Evolutionary conservation across 106 monocot species (phyloP).

Genomic region (Apostasia shenzhenica): DNA sequence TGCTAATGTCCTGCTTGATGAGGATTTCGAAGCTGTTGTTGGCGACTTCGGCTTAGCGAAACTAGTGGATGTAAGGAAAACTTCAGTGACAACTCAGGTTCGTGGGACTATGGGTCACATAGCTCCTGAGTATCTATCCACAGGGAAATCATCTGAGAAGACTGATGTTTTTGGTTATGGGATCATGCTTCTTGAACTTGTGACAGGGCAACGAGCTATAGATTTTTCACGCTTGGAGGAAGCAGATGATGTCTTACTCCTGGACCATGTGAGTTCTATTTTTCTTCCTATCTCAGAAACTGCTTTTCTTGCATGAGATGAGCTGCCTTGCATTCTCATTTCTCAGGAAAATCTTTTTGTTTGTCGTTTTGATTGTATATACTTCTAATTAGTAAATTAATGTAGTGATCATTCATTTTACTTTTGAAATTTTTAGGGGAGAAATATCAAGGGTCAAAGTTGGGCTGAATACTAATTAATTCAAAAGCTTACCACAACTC

Average conservation of each 20-base stretch:
- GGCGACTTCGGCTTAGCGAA: constrained; percentile 80
- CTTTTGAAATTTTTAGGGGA: no score
- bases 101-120: constrained; percentile 82
- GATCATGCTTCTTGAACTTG: constrained; percentile 68
- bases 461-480: no score
- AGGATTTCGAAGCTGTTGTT: constrained; percentile 69
- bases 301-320: background rate
- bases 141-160: constrained; percentile 65
- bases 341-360: background rate
- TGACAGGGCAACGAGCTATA: constrained; percentile 85
- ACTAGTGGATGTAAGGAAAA: constrained; percentile 59
- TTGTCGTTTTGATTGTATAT: no score
- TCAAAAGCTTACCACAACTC: no score
- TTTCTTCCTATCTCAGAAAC: constrained; percentile 1
- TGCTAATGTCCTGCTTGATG: constrained; percentile 72
- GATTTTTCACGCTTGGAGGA: constrained; percentile 86
- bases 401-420: no score
- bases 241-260: constrained; percentile 89
- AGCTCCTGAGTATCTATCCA: constrained; percentile 71
- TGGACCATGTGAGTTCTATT: constrained; percentile 77
- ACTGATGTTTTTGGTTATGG: constrained; percentile 84
- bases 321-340: background rate
- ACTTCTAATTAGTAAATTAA: no score
- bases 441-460: no score
- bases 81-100: constrained; percentile 75